phyloP scores from a whole-genome alignment of 176 grass and related monocot species.

The Chloris gayana region DNA sequence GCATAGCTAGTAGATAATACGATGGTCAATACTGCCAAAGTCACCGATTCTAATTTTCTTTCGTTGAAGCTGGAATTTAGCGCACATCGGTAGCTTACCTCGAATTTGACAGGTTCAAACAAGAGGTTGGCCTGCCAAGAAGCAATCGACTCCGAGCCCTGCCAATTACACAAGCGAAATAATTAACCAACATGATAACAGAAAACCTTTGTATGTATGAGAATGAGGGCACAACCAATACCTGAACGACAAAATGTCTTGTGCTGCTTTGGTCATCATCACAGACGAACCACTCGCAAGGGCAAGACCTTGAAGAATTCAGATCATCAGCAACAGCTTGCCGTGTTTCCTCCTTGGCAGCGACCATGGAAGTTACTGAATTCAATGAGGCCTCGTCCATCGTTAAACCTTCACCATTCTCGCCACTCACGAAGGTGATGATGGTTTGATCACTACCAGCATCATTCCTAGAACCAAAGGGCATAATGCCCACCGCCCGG shows the following conservation, averaged over 20 bases:
- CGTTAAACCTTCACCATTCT: slow-evolving; percentile 36
- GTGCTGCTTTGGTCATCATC: slow-evolving; percentile 72
- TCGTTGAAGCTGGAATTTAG: slow-evolving; percentile 2
- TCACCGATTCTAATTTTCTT: not conserved
- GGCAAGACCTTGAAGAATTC: slow-evolving; percentile 72
- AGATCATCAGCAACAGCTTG: slow-evolving; percentile 85
- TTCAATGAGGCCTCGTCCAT: slow-evolving; percentile 77
- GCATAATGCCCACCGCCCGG: slow-evolving; percentile 52
- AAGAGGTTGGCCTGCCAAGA: slow-evolving; percentile 97
- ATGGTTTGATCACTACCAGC: slow-evolving; percentile 27
- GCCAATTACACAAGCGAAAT: slow-evolving; percentile 29
- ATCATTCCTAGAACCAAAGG: slow-evolving; percentile 56
- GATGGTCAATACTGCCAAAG: not conserved
- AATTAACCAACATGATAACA: not conserved
- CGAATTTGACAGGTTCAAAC: slow-evolving; percentile 93
- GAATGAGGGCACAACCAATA: slow-evolving; percentile 32
- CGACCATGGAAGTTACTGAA: slow-evolving; percentile 91
- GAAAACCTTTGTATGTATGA: not conserved
- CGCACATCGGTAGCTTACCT: slow-evolving; percentile 49
- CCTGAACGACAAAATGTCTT: slow-evolving; percentile 95
- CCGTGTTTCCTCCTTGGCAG: slow-evolving; percentile 81
- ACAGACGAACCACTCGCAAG: slow-evolving; percentile 84
- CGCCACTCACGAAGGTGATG: slow-evolving; percentile 30
- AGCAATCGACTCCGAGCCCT: slow-evolving; percentile 86
- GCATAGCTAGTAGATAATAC: not conserved